Evolutionary conservation across 164 flowering plant species (phyloP).

Genomic region (Vitis amurensis): DNA sequence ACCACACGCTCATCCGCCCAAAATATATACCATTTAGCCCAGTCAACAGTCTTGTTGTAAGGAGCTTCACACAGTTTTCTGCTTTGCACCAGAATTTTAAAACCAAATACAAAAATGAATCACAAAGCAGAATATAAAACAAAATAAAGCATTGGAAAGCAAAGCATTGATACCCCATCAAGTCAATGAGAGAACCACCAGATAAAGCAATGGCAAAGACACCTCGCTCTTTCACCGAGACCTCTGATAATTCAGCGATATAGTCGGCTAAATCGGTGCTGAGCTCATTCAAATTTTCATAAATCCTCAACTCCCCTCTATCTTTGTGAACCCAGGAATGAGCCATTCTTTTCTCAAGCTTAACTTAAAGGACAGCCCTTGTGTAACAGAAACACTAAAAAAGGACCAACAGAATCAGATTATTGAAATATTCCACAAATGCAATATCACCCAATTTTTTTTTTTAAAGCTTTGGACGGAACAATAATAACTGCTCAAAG

Average conservation of each 20-base stretch:
- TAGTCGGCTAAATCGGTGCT: constrained; percentile 75
- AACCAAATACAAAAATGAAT: constrained; percentile 7
- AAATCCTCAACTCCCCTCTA: constrained; percentile 66
- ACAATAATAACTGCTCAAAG: not conserved
- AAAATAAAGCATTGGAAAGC: not conserved
- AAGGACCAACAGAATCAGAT: not conserved
- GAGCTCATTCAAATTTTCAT: constrained; percentile 73
- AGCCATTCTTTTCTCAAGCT: constrained; percentile 43
- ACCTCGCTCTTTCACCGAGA: constrained; percentile 80
- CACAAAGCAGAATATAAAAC: not conserved
- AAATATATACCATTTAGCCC: constrained; percentile 86
- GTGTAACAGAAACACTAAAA: not conserved
- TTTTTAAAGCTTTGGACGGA: not conserved
- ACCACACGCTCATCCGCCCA: constrained; percentile 94
- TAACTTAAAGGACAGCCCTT: not conserved
- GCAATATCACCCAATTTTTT: not conserved
- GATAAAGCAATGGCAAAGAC: constrained; percentile 82
- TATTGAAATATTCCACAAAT: not conserved
- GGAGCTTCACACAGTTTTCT: constrained; percentile 86
- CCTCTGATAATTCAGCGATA: constrained; percentile 77
- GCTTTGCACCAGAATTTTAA: constrained; percentile 24
- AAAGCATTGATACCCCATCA: constrained; percentile 61
- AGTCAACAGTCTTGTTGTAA: constrained; percentile 73
- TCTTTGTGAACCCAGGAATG: constrained; percentile 33
- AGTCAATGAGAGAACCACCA: constrained; percentile 89